Base-by-base conservation (phyloP, 163 green algal species). In the Coccomyxa subellipsoidea region DNA sequence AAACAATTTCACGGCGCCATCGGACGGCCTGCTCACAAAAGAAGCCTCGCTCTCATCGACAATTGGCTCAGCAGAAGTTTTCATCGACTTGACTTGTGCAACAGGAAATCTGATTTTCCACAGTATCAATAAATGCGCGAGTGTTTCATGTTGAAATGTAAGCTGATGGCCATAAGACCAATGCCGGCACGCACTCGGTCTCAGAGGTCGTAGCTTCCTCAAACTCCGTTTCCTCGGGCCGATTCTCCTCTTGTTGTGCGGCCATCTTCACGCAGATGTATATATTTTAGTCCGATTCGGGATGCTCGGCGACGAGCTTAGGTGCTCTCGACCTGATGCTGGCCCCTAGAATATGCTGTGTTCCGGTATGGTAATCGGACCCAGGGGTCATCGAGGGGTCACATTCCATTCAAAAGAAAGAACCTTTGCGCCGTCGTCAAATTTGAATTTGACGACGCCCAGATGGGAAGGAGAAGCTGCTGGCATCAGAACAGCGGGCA, bases 1-100 rank as follows among this genome's bases (percentile, higher is more conserved):
- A 38, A 97, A 97, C 1, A 97, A 76, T 69, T 93, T 93, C 27
- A 85, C 78, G 1, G 54, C 81, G 38, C n/a, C 66, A 34, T 73
- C 66, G 27, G 66, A 36, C n/a, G 27, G 66, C 66, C 66, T 73
- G 66, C 66, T 10, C 47, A 18, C 23, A 18, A 12, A 18, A 59
- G 47, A 12, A 59, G 23, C 47, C 47, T n/a, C 47, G 21, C 23
- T 59, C 47, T 27, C 23, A 59, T 59, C 47, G 47, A 18, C 1
- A 27, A 18, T 12, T 27, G 15, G 23, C 47, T 18, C 47, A 7
- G 15, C 23, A 59, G 47, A 18, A 59, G 47, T 59, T 12, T 59
- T 59, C 15, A 18, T 12, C 23, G 23, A 6, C 47, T 27, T 59
- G 47, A 59, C 21, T 59, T 12, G 47, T 27, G 21, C 15, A 12